Base-by-base conservation (phyloP, 441 rosid species). In the Sinapis alba region DNA sequence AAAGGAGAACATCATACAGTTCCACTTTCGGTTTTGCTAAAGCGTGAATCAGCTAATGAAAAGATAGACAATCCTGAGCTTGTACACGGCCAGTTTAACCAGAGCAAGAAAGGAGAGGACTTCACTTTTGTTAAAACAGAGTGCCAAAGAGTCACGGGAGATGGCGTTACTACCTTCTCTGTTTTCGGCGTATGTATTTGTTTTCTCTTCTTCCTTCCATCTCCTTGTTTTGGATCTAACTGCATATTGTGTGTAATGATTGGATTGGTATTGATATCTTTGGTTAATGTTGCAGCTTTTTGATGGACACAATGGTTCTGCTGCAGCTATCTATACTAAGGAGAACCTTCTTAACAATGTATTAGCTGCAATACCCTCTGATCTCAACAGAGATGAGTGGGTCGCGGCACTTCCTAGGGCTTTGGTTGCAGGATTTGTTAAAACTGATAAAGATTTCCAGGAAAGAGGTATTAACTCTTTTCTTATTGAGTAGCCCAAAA, bases 31-130 rank as follows among this genome's bases (percentile, higher is more conserved):
- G 97, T 90, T 62, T 79, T 96, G 61, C 78, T 96, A 15, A 90
- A 92, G 78, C 89, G 99, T 43, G 99, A 96, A 84, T 83, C 87
- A 79, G 98, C 97, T 0, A 85, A 76, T 61, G 99, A 92, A 76
- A 96, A 88, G 82, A 68, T 86, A 15, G 97, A 87, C 70, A 86
- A 88, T 9, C 98, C 98, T 26, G 98, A 90, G 64, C 83, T 96
- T 51, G 57, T 84, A 19, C 84, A 88, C 6, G 99, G 98, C 3
- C 89, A 93, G 68, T 96, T 94, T 13, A 86, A 82, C 58, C 96
- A 96, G 68, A 93, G 97, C 90, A 96, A 96, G 93, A 96, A 96
- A 81, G 99, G 98, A 24, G 99, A 96, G 68, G 99, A 96, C 60
- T 93, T 84, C 34, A 87, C 90, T 0, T 83, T 96, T 16, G 72